A percentile compares a stretch with the other conserved stretches of the same genome.
Conservation (phyloP, 352 stramenopile species). For the Phytophthora pinifolia region DNA sequence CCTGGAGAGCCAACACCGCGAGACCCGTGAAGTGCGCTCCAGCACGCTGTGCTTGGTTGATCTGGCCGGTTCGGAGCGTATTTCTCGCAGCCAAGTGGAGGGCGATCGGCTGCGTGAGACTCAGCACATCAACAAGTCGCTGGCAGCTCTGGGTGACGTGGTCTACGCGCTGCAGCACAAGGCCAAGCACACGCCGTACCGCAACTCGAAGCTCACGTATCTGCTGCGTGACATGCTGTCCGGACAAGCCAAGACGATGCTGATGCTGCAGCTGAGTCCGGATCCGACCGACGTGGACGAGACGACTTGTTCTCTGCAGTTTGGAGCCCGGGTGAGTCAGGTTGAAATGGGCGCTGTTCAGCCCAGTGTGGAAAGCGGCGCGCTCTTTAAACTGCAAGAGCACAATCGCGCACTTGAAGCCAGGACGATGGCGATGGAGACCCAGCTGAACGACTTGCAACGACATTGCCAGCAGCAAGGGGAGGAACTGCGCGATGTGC, state of each 20-base stretch:
- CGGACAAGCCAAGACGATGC: conserved; percentile 89
- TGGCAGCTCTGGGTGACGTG: conserved; percentile 97
- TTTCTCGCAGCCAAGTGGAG: conserved; percentile 84
- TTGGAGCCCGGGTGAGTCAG: conserved; percentile 88
- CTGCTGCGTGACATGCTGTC: conserved; percentile 93
- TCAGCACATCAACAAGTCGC: conserved; percentile 98
- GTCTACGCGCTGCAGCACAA: conserved; percentile 93
- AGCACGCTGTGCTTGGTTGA: conserved; percentile 97
- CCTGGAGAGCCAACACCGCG: conserved; percentile 68
- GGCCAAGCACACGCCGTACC: conserved; percentile 93
- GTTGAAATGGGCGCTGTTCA: conserved; percentile 86
- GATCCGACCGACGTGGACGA: conserved; percentile 82
- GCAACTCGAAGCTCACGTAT: conserved; percentile 95
- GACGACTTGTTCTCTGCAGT: conserved; percentile 88
- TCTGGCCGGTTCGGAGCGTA: conserved; percentile 96
- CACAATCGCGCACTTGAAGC: conserved; percentile 52
- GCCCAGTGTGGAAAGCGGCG: conserved; percentile 79
- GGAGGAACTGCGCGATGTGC: conserved; percentile 46
- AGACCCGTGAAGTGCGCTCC: conserved; percentile 64
- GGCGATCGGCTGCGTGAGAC: conserved; percentile 94
- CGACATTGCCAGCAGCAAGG: conserved; percentile 48
- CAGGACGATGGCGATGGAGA: conserved; percentile 31
- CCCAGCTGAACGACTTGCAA: conserved; percentile 43
- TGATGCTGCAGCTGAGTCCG: conserved; percentile 92
- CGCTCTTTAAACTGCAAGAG: conserved; percentile 73